Evolutionary conservation across 768 basidiomycete genomes (phyloP).

Genomic region (Macrolepiota dolichaula): DNA sequence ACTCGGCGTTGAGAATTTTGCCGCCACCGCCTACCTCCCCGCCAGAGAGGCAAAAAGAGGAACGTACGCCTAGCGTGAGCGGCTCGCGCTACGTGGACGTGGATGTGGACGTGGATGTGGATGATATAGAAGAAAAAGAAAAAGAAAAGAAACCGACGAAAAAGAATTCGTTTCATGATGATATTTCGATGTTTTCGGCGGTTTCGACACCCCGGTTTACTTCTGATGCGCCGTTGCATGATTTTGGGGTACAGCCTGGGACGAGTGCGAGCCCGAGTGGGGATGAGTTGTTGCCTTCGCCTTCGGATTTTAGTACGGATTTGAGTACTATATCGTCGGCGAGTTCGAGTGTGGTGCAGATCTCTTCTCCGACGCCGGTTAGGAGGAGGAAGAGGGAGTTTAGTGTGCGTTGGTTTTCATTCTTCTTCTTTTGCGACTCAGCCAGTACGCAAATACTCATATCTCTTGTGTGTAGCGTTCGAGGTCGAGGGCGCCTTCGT

Average conservation of each 20-base stretch:
- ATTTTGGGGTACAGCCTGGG: conserved; percentile 5
- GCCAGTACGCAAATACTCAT: neutral
- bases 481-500: conserved; percentile 2
- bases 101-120: too few species aligned
- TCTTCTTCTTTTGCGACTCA: neutral
- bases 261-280: neutral
- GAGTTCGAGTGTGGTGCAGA: conserved; percentile 3
- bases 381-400: neutral
- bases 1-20: neutral
- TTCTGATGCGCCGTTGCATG: neutral
- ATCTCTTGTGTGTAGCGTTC: neutral
- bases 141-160: neutral
- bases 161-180: neutral
- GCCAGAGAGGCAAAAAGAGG: neutral
- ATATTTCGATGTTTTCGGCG: neutral
- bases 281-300: conserved; percentile 4
- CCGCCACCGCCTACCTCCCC: neutral
- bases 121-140: too few species aligned
- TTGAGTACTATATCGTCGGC: conserved; percentile 9
- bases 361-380: neutral
- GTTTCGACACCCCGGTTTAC: conserved; percentile 6
- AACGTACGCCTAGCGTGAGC: neutral
- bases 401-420: neutral
- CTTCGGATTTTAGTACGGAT: conserved; percentile 10
- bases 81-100: neutral